A percentile compares a stretch with the other conserved stretches of the same genome.
Evolutionary conservation across 148 eudicot species (phyloP).

Genomic region (Rhododendron mucronatum): DNA sequence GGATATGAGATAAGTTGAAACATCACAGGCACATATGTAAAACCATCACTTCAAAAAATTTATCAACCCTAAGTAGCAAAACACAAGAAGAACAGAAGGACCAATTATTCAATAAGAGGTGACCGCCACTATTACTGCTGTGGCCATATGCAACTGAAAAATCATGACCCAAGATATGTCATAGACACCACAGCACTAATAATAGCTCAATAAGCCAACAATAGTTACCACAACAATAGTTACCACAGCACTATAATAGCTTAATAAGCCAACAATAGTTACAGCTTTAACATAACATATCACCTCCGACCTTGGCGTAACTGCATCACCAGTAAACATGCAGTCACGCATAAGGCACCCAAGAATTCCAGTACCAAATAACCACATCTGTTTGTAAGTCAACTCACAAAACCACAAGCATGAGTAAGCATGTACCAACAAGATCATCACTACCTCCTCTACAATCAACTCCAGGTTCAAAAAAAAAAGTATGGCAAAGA

Average conservation of each 20-base stretch:
- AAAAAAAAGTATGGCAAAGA: not conserved
- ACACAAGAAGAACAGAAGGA: not conserved
- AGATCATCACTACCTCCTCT: not conserved
- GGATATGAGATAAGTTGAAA: not conserved
- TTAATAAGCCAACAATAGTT: not conserved
- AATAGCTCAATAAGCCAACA: not conserved
- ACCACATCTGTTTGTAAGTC: not conserved
- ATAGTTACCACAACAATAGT: not conserved
- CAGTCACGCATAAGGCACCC: not conserved
- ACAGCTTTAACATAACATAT: not conserved
- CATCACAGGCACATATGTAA: not conserved
- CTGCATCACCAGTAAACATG: not conserved
- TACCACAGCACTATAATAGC: not conserved
- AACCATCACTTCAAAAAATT: not conserved
- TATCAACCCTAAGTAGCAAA: conserved; percentile 1
- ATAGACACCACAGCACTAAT: not conserved
- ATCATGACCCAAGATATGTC: not conserved
- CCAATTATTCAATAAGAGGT: not conserved
- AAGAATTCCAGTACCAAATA: not conserved
- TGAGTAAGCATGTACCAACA: not conserved
- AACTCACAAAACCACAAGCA: not conserved
- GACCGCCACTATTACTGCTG: not conserved
- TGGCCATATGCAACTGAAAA: not conserved
- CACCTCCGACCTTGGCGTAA: not conserved
- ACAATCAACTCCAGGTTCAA: not conserved